These are phyloP conservation scores for Stentor coeruleus DNA, from an alignment of 73 alveolate species.

Conservation along the genomic window DNA sequence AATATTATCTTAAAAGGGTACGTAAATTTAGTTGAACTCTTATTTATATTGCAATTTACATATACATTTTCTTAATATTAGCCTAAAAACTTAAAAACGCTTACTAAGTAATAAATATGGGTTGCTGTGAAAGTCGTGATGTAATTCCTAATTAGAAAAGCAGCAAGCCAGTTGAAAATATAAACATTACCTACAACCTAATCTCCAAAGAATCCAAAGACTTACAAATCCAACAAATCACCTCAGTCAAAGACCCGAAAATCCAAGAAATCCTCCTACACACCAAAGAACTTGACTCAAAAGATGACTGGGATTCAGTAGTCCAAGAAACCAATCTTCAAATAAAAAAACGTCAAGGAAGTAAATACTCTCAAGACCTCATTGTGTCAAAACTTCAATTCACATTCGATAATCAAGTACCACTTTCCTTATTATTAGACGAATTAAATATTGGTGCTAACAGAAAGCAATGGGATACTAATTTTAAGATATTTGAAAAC, in stretches of 20 bases:
- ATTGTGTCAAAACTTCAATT: background rate
- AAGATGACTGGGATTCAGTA: background rate
- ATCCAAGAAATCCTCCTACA: background rate
- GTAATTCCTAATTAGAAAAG: constrained; percentile 6
- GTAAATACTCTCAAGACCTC: background rate
- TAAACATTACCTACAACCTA: no score
- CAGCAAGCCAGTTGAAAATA: background rate
- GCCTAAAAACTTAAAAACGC: no score
- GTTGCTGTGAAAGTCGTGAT: constrained; percentile 5
- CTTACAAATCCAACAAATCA: background rate
- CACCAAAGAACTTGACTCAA: background rate
- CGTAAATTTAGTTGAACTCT: no score
- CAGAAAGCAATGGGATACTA: constrained; percentile 5
- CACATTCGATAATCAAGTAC: background rate
- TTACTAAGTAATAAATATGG: background rate
- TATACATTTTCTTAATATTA: no score
- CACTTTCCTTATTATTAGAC: background rate
- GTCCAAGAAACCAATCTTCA: background rate
- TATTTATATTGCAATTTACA: no score
- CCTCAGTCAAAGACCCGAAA: background rate
- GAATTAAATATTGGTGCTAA: background rate
- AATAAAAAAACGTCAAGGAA: background rate
- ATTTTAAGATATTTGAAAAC: background rate
- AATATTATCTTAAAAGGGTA: no score
- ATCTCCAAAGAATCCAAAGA: background rate